phyloP scores from a whole-genome alignment of 495 filamentous ascomycete species.

The Penicillium ochrochloron region DNA sequence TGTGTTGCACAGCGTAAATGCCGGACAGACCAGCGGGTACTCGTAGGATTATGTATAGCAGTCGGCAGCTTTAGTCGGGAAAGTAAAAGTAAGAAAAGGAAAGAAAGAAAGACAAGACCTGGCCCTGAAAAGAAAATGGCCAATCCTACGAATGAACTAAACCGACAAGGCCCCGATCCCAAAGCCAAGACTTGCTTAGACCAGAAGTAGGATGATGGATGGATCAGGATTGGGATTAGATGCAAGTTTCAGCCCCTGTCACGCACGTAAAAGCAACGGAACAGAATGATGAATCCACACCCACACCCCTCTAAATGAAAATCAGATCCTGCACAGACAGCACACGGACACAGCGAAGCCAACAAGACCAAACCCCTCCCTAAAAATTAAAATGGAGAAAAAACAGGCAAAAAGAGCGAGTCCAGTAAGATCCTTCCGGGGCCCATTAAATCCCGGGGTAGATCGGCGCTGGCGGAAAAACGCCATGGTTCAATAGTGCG shows the following conservation, averaged over 20 bases:
- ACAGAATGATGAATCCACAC: neutral
- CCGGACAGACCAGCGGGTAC: neutral
- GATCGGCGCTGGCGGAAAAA: neutral
- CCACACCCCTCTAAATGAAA: neutral
- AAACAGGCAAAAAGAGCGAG: neutral
- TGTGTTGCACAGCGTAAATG: neutral
- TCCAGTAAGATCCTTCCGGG: neutral
- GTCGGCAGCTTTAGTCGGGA: neutral
- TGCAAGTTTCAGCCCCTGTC: neutral
- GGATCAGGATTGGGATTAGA: neutral
- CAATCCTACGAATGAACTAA: neutral
- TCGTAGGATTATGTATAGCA: neutral
- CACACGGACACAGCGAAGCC: neutral
- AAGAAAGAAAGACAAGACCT: neutral
- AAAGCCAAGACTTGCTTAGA: too few relatives aligned
- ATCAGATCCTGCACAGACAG: neutral
- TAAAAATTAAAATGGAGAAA: neutral
- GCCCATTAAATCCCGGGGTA: constrained; percentile 2
- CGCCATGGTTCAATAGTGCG: constrained; percentile 9
- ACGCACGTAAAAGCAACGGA: neutral
- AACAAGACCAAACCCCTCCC: neutral
- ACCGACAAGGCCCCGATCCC: neutral
- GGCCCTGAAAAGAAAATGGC: neutral
- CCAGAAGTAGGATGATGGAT: neutral
- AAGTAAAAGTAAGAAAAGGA: neutral